These are phyloP conservation scores for Penicillium sp. DNA, from an alignment of 2,329 filamentous ascomycete genomes.

Conservation along the genomic window DNA sequence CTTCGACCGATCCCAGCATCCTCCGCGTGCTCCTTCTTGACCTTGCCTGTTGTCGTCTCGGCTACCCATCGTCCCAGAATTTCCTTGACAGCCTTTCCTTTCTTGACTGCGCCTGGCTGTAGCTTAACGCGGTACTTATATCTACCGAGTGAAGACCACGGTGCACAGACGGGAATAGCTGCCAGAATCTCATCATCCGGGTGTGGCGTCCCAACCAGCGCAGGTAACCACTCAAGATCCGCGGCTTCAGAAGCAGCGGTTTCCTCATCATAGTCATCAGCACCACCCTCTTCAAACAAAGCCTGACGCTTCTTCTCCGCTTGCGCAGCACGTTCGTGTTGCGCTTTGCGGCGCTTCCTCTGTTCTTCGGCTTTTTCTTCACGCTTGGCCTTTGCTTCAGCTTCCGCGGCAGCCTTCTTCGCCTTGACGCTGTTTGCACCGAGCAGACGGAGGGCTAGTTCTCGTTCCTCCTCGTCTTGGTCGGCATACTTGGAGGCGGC, in stretches of 20 bases:
- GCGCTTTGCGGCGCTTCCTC: conserved; percentile 75
- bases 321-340: conserved; percentile 78
- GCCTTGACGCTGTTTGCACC: conserved; percentile 64
- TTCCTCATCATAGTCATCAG: conserved; percentile 64
- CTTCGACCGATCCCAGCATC: conserved; percentile 54
- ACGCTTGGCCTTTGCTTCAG: conserved; percentile 65
- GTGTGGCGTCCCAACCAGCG: conserved; percentile 74
- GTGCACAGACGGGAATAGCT: conserved; percentile 66
- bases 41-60: conserved; percentile 58
- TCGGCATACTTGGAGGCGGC: conserved; percentile 87
- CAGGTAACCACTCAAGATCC: conserved; percentile 65
- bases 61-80: conserved; percentile 80
- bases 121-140: conserved; percentile 96
- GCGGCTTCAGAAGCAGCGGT: conserved; percentile 50
- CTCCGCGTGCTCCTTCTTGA: conserved; percentile 60
- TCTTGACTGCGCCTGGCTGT: conserved; percentile 87
- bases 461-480: conserved; percentile 92
- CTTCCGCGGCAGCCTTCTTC: conserved; percentile 67
- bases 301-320: conserved; percentile 67
- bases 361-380: conserved; percentile 75
- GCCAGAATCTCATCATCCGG: conserved; percentile 76
- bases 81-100: conserved; percentile 92
- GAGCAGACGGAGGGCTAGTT: conserved; percentile 82
- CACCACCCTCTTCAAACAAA: conserved; percentile 72
- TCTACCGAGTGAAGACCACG: conserved; percentile 65